Conservation (phyloP, 805 yeast species). For the Hanseniaspora mollemarum region DNA sequence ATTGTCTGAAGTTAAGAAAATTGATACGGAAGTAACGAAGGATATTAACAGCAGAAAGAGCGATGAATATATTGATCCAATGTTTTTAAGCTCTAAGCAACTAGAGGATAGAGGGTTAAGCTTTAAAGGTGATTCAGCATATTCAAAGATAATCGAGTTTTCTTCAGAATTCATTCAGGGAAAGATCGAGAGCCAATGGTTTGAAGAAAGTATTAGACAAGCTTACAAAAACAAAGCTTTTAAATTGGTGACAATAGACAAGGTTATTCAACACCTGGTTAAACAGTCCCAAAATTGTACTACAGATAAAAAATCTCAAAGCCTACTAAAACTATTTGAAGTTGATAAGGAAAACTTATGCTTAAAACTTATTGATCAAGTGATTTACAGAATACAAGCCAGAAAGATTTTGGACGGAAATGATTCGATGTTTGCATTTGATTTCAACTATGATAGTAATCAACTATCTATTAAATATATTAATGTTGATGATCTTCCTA, state of each 20-base stretch:
- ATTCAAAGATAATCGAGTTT: slow-evolving; percentile 63
- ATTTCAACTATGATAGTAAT: slow-evolving; percentile 44
- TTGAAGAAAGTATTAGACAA: slow-evolving; percentile 90
- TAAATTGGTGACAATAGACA: slow-evolving; percentile 84
- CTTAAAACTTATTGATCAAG: slow-evolving; percentile 78
- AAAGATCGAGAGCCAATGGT: slow-evolving; percentile 84
- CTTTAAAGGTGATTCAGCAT: slow-evolving; percentile 58
- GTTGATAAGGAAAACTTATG: slow-evolving; percentile 52
- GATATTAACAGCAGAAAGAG: slow-evolving; percentile 55
- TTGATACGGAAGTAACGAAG: slow-evolving; percentile 57
- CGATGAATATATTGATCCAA: slow-evolving; percentile 74
- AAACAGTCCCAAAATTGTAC: slow-evolving; percentile 82
- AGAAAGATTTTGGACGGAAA: slow-evolving; percentile 70
- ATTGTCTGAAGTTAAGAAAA: slow-evolving; percentile 59
- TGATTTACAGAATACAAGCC: slow-evolving; percentile 77
- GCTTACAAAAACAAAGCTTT: slow-evolving; percentile 89
- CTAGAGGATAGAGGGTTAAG: slow-evolving; percentile 69
- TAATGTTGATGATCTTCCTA: slow-evolving; percentile 77
- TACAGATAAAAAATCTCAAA: slow-evolving; percentile 68
- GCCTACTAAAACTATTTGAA: slow-evolving; percentile 71
- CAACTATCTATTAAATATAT: slow-evolving; percentile 66
- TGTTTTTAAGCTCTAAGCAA: slow-evolving; percentile 69
- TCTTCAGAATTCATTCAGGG: slow-evolving; percentile 75
- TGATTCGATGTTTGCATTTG: slow-evolving; percentile 86
- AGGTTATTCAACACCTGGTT: slow-evolving; percentile 68